Conservation (phyloP, 108 stramenopile genomes). For the Nitzschia inconspicua region DNA sequence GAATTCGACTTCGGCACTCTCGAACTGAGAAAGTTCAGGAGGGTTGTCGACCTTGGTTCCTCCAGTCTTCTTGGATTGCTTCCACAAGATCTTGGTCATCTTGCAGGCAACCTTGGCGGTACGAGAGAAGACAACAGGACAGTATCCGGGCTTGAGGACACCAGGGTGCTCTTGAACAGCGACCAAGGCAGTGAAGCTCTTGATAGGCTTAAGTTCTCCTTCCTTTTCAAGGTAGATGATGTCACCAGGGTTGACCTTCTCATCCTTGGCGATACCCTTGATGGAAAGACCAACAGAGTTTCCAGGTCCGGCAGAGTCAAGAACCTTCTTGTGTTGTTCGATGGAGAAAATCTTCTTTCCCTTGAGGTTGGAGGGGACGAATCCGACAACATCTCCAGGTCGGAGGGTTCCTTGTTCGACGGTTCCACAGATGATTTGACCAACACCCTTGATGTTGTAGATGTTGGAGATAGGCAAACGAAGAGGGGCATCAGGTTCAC, state of each 20-base stretch:
- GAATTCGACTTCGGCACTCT: slow-evolving; percentile 80
- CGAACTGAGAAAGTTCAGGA: slow-evolving; percentile 73
- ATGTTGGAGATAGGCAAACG: slow-evolving; percentile 80
- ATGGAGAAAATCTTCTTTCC: slow-evolving; percentile 82
- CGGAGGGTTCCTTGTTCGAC: slow-evolving; percentile 71
- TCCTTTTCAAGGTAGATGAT: slow-evolving; percentile 76
- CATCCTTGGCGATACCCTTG: slow-evolving; percentile 80
- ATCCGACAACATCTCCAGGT: slow-evolving; percentile 69
- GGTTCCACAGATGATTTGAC: slow-evolving; percentile 74
- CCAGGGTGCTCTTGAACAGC: slow-evolving; percentile 83
- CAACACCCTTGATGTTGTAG: slow-evolving; percentile 80
- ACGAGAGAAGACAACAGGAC: slow-evolving; percentile 77
- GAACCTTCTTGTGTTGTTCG: slow-evolving; percentile 77
- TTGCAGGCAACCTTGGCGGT: slow-evolving; percentile 89
- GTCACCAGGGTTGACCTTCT: slow-evolving; percentile 72
- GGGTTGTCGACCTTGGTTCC: slow-evolving; percentile 81
- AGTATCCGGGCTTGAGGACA: slow-evolving; percentile 81
- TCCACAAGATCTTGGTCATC: slow-evolving; percentile 88
- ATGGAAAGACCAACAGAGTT: slow-evolving; percentile 82
- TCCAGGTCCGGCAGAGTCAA: slow-evolving; percentile 62
- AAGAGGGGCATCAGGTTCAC: slow-evolving; percentile 51
- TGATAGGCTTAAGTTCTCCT: slow-evolving; percentile 64
- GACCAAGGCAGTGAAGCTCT: slow-evolving; percentile 75
- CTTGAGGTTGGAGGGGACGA: slow-evolving; percentile 51
- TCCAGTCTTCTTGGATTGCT: slow-evolving; percentile 86